Evolutionary conservation across 106 monocot genomes (phyloP), one percentile per base, ranked within the genome.

Genomic region (Phalaenopsis equestris): DNA sequence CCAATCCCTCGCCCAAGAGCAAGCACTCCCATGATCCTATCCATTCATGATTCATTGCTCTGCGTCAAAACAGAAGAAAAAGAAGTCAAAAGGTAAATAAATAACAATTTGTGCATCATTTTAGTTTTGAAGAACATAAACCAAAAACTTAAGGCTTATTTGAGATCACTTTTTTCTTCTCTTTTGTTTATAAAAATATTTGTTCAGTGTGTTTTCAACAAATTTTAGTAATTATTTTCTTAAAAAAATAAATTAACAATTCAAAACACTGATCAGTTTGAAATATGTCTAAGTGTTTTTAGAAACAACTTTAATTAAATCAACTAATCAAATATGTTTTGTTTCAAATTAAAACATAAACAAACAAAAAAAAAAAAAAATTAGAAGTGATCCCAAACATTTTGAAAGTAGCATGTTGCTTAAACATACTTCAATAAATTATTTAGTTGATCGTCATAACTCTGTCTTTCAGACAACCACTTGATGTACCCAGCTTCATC

Each of bases 1-100:
- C 72, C 47, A 78, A 82, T 39, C 23, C 78, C 16, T 83, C 79
- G 67, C 94, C 97, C 70, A 87, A 82, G 78, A 98, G 81, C 85
- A 98, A 86, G 87, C 94, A 98, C 61, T 80, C 78, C 97, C 97
- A 98, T 23, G 97, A 88, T 79, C 97, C 97, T 56, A 98, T 73
- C 97, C 97, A 98, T 47, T 78, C 85, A 46, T 90, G 89, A 80
- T 98, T 94, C 78, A 94, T 90, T 68, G 67, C 79, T 83, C 97
- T 98, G 85, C 21, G 10, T 73, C 38, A 39, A 18, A 84, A 78
- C 56, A 76, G 73, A 43, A 81, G 77, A 77, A 14, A 48, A 72
- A 15, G 19, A 56, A 52, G 14, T 9, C 52, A 9, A 52, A 52
- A 52, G 14, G 52, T 14, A 36, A 8, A 67, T 17, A n/a, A 56